A percentile compares a stretch with the other conserved stretches of the same genome.
phyloP scores from a whole-genome alignment of 176 grass and related monocot species.

The Zizania latifolia region DNA sequence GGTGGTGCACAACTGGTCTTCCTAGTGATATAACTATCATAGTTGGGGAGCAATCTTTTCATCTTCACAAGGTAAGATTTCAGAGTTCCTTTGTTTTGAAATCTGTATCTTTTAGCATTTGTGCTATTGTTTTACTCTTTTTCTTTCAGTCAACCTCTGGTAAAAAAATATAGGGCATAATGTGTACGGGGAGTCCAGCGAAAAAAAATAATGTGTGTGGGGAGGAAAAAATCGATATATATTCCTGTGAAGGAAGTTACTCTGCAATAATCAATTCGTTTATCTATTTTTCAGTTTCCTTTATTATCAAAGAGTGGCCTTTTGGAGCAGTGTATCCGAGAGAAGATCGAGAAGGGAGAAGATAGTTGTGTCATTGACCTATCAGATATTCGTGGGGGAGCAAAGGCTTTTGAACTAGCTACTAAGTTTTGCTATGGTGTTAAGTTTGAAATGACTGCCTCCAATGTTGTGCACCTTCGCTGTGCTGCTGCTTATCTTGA shows the following conservation, averaged over 20 bases:
- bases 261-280: neutral
- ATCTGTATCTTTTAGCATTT: neutral
- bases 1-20: conserved; percentile 85
- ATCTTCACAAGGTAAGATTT: conserved; percentile 86
- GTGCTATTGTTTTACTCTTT: neutral
- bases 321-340: conserved; percentile 58
- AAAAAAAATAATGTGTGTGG: too few relatives aligned
- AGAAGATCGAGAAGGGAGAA: conserved; percentile 61
- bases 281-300: conserved; percentile 61
- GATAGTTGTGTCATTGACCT: conserved; percentile 43
- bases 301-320: conserved; percentile 87
- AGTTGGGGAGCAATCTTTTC: conserved; percentile 56
- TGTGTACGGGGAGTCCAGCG: too few relatives aligned
- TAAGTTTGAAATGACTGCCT: conserved; percentile 77
- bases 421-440: conserved; percentile 88
- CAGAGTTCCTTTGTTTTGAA: neutral
- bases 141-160: conserved; percentile 8
- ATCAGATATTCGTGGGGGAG: conserved; percentile 57
- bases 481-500: conserved; percentile 68
- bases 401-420: conserved; percentile 66
- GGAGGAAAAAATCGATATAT: neutral
- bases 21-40: conserved; percentile 70
- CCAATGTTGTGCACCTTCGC: conserved; percentile 66
- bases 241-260: neutral
- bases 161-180: neutral